These are phyloP conservation scores for Metschnikowia baotianmanensis DNA, from an alignment of 805 yeast genomes.

Conservation along the genomic window DNA sequence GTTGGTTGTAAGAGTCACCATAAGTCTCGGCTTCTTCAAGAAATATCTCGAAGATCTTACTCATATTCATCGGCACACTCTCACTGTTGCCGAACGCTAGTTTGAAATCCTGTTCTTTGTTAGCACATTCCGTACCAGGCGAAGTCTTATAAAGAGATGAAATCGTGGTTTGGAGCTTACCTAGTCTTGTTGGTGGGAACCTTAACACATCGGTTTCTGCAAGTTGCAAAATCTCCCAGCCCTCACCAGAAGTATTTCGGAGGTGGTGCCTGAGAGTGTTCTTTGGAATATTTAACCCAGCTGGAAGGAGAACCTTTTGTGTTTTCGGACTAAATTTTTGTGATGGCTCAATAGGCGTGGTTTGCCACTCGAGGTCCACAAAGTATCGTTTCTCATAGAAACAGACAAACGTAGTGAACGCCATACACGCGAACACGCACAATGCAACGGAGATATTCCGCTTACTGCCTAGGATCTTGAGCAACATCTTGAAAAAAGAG, in stretches of 20 bases:
- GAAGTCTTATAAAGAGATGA: neutral
- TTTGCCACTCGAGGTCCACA: too few relatives aligned
- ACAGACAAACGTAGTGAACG: neutral
- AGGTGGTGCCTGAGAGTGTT: too few relatives aligned
- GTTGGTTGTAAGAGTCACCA: conserved; percentile 11
- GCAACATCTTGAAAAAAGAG: neutral
- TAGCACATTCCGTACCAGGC: neutral
- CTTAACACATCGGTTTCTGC: too few relatives aligned
- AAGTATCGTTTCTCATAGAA: neutral
- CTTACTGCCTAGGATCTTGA: neutral
- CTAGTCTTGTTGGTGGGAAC: conserved; percentile 5
- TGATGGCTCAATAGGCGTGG: too few relatives aligned
- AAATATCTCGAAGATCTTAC: conserved; percentile 3
- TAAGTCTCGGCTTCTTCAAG: conserved; percentile 7
- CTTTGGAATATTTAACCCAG: too few relatives aligned
- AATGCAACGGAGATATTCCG: neutral
- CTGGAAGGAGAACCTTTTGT: too few relatives aligned
- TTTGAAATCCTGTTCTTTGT: conserved; percentile 2
- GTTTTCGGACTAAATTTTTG: too few relatives aligned
- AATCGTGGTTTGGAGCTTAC: neutral
- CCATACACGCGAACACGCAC: neutral
- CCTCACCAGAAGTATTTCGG: too few relatives aligned
- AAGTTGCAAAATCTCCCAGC: too few relatives aligned
- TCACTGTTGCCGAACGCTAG: conserved; percentile 1
- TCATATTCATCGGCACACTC: conserved; percentile 6